These are phyloP conservation scores for Tulasnella sp. DNA, from an alignment of 768 basidiomycete species.

Conservation along the genomic window DNA sequence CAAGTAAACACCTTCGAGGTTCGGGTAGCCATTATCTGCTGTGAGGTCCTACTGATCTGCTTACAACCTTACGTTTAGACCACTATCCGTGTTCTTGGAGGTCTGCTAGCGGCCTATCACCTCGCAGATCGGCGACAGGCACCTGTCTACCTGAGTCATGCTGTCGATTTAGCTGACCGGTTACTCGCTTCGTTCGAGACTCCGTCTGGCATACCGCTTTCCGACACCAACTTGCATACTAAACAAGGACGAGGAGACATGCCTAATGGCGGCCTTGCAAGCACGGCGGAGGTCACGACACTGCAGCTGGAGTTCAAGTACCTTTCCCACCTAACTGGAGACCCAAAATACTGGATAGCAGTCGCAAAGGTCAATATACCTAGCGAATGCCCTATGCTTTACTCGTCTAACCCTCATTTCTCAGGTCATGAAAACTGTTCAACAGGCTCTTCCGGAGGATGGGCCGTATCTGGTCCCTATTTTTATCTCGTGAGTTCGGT, in stretches of 20 bases:
- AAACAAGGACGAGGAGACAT: slow-evolving; percentile 61
- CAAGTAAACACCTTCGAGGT: slow-evolving; percentile 92
- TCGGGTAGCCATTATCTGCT: slow-evolving; percentile 38
- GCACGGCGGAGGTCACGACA: slow-evolving; percentile 85
- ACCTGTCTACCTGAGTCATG: slow-evolving; percentile 70
- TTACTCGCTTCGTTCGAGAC: slow-evolving; percentile 84
- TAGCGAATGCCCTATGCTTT: background rate
- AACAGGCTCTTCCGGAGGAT: slow-evolving; percentile 1
- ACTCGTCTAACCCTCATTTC: background rate
- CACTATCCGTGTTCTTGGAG: slow-evolving; percentile 90
- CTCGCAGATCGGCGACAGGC: slow-evolving; percentile 61
- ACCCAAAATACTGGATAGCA: slow-evolving; percentile 79
- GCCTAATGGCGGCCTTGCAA: slow-evolving; percentile 65
- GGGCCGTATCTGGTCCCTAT: slow-evolving; percentile 80
- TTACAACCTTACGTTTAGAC: slow-evolving; percentile 55
- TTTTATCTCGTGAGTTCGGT: slow-evolving; percentile 68
- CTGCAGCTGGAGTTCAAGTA: slow-evolving; percentile 91
- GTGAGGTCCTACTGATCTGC: background rate
- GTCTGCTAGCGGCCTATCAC: slow-evolving; percentile 83
- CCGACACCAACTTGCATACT: slow-evolving; percentile 72
- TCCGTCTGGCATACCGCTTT: slow-evolving; percentile 76
- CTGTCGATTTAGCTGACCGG: slow-evolving; percentile 83
- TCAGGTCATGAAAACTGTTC: slow-evolving; percentile 6
- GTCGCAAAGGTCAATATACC: slow-evolving; percentile 61
- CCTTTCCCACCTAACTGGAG: slow-evolving; percentile 74